Conservation (phyloP, 2,329 filamentous ascomycete species). For the Hymenotorrendiella dingleyae region DNA sequence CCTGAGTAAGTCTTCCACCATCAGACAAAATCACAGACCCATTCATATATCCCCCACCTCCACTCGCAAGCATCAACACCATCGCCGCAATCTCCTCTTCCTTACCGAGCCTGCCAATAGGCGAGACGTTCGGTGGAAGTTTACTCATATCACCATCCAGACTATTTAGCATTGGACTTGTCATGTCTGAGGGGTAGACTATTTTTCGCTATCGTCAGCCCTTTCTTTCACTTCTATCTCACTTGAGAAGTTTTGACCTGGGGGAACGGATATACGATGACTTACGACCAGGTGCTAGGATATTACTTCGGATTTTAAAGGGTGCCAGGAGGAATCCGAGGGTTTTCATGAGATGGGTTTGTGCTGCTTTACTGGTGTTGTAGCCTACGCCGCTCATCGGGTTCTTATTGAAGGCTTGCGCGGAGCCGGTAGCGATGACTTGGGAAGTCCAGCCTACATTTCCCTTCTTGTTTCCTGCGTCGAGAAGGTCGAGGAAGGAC, state of each 20-base stretch:
- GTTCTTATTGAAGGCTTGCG: slow-evolving; percentile 66
- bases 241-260: neutral
- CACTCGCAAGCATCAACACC: slow-evolving; percentile 36
- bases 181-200: slow-evolving; percentile 15
- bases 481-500: slow-evolving; percentile 61
- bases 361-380: slow-evolving; percentile 70
- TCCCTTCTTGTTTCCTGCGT: slow-evolving; percentile 55
- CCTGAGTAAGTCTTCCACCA: slow-evolving; percentile 17
- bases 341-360: slow-evolving; percentile 65
- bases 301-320: slow-evolving; percentile 47
- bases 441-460: slow-evolving; percentile 48
- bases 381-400: slow-evolving; percentile 72
- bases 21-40: slow-evolving; percentile 21
- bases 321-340: slow-evolving; percentile 58
- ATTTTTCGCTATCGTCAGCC: no score
- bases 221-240: no score
- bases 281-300: slow-evolving; percentile 13
- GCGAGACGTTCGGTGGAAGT: slow-evolving; percentile 1
- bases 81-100: slow-evolving; percentile 58
- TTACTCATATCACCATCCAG: neutral
- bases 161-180: neutral
- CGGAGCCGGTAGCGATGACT: slow-evolving; percentile 65
- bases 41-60: slow-evolving; percentile 19
- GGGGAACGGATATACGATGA: neutral
- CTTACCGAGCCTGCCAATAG: slow-evolving; percentile 36